Base-by-base conservation (phyloP, 768 basidiomycete genomes). In the Pisolithus albus region DNA sequence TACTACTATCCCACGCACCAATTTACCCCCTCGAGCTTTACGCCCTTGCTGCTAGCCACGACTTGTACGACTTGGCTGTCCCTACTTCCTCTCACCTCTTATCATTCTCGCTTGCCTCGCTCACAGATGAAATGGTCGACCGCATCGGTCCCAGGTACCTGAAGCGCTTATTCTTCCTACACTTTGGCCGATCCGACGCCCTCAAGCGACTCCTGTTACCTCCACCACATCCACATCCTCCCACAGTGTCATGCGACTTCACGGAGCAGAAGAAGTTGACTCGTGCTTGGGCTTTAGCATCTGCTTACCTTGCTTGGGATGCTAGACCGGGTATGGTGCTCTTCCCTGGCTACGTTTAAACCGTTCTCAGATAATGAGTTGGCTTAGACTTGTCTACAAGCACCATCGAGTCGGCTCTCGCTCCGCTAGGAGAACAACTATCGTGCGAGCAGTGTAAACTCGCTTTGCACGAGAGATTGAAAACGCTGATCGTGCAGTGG, bases 221-320 rank as follows among this genome's bases (percentile, higher is more conserved):
- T 3, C 88, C 88, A 0, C 88, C 88, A 3, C 79, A 80, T 50
- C 82, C 84, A 3, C 88, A 91, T 62, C 72, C 82, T n/a, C 84
- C 88, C 15, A 88, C 80, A 0, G 59, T 74, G 5, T 62, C 65
- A 19, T 91, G 88, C 58, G 86, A 88, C 64, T 83, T 84, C 60
- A 66, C 75, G 0, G 83, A 88, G 60, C 88, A 90, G 69, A 89
- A 88, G 70, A 86, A 80, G 61, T 61, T 91, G 36, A 85, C 85
- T 10, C 71, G 88, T 42, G 88, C 88, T 5, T 91, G 88, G 88
- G 86, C 88, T 13, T 69, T 91, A 30, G 88, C 88, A 21, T 81
- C 84, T 2, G 88, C 88, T 10, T 89, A 89, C 68, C 77, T 91
- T 7, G 85, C 85, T 9, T 90, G 88, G 88, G 88, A 89, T 66